Evolutionary conservation across 306 rosid species (phyloP).

Genomic region (Aeschynomene evenia): DNA sequence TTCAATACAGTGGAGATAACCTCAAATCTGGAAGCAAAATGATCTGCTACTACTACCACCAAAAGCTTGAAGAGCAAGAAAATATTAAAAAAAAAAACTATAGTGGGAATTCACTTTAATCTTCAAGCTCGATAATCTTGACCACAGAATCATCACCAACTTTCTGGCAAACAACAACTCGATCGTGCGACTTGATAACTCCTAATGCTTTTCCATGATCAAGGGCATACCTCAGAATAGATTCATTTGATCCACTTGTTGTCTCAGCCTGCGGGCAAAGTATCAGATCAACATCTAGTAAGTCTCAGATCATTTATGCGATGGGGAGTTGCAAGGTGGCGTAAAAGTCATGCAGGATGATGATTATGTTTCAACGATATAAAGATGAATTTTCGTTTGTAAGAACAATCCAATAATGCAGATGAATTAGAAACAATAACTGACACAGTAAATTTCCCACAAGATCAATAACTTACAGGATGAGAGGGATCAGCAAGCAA

Average conservation of each 20-base stretch:
- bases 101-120: conserved; percentile 36
- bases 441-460: not conserved
- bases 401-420: conserved; percentile 12
- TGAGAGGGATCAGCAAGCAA: conserved; percentile 99
- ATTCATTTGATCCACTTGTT: conserved; percentile 75
- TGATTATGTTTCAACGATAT: not conserved
- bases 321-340: not conserved
- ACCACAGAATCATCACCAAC: conserved; percentile 94
- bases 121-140: conserved; percentile 98
- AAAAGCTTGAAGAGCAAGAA: conserved; percentile 23
- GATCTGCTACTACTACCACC: conserved; percentile 35
- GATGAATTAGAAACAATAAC: conserved; percentile 25
- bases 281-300: not conserved
- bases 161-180: conserved; percentile 95
- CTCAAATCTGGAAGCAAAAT: conserved; percentile 26
- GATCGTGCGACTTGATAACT: conserved; percentile 86
- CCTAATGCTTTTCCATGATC: conserved; percentile 88
- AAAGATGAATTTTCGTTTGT: not conserved
- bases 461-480: conserved; percentile 64
- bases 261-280: conserved; percentile 77
- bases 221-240: conserved; percentile 91
- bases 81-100: conserved; percentile 20
- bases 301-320: not conserved
- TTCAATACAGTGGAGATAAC: conserved; percentile 40
- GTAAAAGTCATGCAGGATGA: conserved; percentile 3